Percentiles rank a stretch among this genome's conserved stretches.
phyloP scores from a whole-genome alignment of 1,284 basidiomycete species.

The Cutaneotrichosporon spelunceum region DNA sequence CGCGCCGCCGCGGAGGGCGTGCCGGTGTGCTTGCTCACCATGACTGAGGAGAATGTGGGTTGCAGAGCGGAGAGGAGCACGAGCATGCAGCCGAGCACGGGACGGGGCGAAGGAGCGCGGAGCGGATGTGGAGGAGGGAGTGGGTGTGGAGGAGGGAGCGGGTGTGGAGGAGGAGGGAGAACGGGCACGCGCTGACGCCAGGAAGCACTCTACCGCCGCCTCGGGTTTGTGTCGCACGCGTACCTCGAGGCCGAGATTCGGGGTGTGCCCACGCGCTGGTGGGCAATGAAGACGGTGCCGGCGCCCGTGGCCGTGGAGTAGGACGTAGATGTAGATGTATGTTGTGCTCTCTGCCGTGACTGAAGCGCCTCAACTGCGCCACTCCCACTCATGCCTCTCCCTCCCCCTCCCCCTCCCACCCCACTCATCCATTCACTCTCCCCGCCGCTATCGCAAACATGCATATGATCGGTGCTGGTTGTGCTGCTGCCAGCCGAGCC shows the following conservation, averaged over 20 bases:
- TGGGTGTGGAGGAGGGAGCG: neutral
- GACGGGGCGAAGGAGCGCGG: neutral
- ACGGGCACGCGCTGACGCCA: neutral
- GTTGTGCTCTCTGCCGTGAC: no score
- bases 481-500: slow-evolving; percentile 2
- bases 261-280: slow-evolving; percentile 10
- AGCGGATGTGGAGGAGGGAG: neutral
- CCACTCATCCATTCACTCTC: neutral
- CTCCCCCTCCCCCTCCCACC: no score
- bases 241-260: slow-evolving; percentile 9
- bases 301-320: neutral
- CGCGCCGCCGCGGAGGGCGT: slow-evolving; percentile 6
- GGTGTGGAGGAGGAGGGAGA: neutral
- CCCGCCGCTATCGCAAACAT: slow-evolving; percentile 1
- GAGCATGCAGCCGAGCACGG: no score
- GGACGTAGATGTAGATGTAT: neutral
- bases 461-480: slow-evolving; percentile 9
- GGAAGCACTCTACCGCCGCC: slow-evolving; percentile 10
- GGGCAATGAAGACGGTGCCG: slow-evolving; percentile 11
- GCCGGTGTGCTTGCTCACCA: slow-evolving; percentile 1
- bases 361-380: no score
- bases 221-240: slow-evolving; percentile 9
- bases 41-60: slow-evolving; percentile 14
- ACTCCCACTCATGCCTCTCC: no score
- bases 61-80: no score